Base-by-base conservation (phyloP, 2,329 filamentous ascomycete genomes). In the Epichloe coenophiala region DNA sequence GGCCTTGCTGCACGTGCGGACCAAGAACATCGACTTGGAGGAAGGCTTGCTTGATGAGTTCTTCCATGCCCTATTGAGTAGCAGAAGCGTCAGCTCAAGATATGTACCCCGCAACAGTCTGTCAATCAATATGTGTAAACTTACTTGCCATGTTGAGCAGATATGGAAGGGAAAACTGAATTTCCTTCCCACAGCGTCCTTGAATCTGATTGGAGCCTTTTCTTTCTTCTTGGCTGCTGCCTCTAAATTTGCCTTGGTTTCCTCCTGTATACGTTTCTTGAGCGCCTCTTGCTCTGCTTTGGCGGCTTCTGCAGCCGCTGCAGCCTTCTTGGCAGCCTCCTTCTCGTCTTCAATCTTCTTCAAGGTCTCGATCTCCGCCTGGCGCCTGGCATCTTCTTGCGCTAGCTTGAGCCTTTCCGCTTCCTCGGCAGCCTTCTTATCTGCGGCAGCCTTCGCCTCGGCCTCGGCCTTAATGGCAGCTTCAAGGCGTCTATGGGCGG, bases 81-180 rank as follows among this genome's bases (percentile, higher is more conserved):
- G 17, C 27, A 52, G 27, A 45, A 44, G 12, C 31, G 52, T 58
- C 27, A 58, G 55, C 31, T 19, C 17, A n/a, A 13, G 23, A 27
- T 11, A n/a, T 38, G 40, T 6, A 27, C 9, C 37, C 19, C 12
- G 23, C 6, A 41, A 40, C 21, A 2, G 7, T 35, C 39, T 19
- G 15, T 45, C 7, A 33, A 36, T 8, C 15, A 35, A 11, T 7
- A 21, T 15, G 40, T 27, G 9, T 21, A 15, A 50, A 76, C 80
- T 63, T 79, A 90, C 86, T 71, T 75, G 72, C 88, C 88, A 94
- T 3, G 83, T 93, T 60, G 82, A 80, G 66, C 89, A 95, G 33
- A 94, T 66, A 55, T 90, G 80, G 68, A 84, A 95, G 1, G 90
- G 90, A 61, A 96, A 95, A 67, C 81, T 93, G 65, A 94, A 96